Conservation (phyloP, 129 eudicot species). For the Flaveria ramosissima region DNA sequence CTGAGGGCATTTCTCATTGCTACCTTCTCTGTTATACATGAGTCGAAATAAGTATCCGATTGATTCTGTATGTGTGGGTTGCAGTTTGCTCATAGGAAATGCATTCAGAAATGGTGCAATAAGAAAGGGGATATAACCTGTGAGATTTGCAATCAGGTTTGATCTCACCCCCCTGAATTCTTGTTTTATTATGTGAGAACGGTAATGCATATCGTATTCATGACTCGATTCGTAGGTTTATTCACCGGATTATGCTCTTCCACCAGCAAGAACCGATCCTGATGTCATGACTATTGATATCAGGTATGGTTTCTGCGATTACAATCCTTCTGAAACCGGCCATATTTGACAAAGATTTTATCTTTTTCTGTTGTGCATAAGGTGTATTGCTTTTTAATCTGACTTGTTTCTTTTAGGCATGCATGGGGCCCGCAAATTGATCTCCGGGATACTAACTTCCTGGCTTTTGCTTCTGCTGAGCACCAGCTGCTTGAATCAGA, state of each 20-base stretch:
- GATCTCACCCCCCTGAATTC: background rate
- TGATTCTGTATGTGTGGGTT: slow-evolving; percentile 11
- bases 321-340: background rate
- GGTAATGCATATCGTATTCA: background rate
- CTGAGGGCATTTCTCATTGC: slow-evolving; percentile 17
- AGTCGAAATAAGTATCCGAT: background rate
- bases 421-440: slow-evolving; percentile 76
- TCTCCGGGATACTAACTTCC: slow-evolving; percentile 56
- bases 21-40: background rate
- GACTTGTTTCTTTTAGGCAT: slow-evolving; percentile 42
- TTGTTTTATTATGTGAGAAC: background rate
- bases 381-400: background rate
- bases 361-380: slow-evolving; percentile 10
- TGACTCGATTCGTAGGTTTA: slow-evolving; percentile 44
- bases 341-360: background rate
- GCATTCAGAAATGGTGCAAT: slow-evolving; percentile 91
- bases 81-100: slow-evolving; percentile 91
- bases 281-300: slow-evolving; percentile 74
- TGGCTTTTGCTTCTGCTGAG: slow-evolving; percentile 70
- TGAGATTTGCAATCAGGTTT: slow-evolving; percentile 83
- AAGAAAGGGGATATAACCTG: slow-evolving; percentile 79
- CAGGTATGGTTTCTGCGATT: slow-evolving; percentile 38
- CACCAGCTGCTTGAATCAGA: slow-evolving; percentile 67
- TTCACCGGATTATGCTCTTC: slow-evolving; percentile 63
- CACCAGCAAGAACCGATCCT: slow-evolving; percentile 55